These are phyloP conservation scores for Trifolium repens DNA, from an alignment of 306 rosid species.

Conservation along the genomic window DNA sequence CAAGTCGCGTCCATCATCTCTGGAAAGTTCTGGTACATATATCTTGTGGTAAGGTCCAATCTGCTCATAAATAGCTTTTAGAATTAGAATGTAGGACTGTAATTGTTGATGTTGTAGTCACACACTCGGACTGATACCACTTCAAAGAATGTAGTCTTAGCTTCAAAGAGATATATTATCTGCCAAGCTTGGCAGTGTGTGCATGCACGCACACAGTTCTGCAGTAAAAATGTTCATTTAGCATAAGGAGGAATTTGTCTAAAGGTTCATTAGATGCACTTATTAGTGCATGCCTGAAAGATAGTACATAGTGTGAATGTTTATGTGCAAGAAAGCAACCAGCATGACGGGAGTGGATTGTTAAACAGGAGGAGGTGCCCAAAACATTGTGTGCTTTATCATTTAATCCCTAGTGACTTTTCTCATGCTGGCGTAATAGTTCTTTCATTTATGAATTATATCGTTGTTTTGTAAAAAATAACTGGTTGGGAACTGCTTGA, in stretches of 20 bases:
- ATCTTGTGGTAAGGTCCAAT: constrained; percentile 70
- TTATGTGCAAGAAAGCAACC: constrained; percentile 13
- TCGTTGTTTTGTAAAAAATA: not conserved
- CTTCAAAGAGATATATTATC: not conserved
- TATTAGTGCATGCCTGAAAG: constrained; percentile 17
- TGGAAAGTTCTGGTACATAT: constrained; percentile 86
- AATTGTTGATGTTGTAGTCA: not conserved
- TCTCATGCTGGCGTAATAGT: constrained; percentile 3
- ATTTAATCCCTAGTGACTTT: not conserved
- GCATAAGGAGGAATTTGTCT: constrained; percentile 21
- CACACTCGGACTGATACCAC: constrained; percentile 1
- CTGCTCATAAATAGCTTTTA: constrained; percentile 25
- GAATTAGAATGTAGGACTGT: constrained; percentile 4
- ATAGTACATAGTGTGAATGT: not conserved
- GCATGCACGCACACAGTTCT: not conserved
- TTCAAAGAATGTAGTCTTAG: constrained; percentile 10
- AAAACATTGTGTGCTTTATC: constrained; percentile 19
- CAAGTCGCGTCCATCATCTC: constrained; percentile 91
- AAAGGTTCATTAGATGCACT: constrained; percentile 2
- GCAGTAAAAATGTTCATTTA: constrained; percentile 4
- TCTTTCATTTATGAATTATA: constrained; percentile 15
- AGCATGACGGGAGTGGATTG: not conserved
- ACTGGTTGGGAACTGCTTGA: not conserved
- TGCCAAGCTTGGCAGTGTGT: not conserved
- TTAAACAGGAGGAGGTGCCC: constrained; percentile 4